Conservation (phyloP, 2,329 filamentous ascomycete species). For the Pyricularia grisea region DNA sequence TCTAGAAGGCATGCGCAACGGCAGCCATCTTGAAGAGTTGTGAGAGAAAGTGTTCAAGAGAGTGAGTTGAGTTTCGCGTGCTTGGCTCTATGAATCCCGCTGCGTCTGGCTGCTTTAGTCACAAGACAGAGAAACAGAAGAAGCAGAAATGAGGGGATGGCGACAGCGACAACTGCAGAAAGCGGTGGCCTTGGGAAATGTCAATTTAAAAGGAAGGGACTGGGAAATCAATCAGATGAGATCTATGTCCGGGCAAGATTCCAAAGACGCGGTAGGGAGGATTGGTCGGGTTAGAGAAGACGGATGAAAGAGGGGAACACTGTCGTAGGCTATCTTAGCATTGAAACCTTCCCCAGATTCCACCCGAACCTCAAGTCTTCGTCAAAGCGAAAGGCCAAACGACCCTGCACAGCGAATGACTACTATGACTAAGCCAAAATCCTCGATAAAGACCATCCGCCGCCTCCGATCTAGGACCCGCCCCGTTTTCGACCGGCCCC, state of each 20-base stretch:
- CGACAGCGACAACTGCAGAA: not conserved
- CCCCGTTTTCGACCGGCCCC: not conserved
- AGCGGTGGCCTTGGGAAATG: not conserved
- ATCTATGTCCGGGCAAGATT: not conserved
- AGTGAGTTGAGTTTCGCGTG: not conserved
- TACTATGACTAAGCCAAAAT: not conserved
- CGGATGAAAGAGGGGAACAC: not conserved
- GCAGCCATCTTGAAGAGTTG: conserved; percentile 31
- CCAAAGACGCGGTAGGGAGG: not conserved
- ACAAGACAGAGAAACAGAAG: not conserved
- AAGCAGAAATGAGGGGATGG: not conserved
- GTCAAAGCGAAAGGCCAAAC: not conserved
- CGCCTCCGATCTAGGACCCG: not conserved
- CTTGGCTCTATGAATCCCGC: not conserved
- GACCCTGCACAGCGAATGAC: not conserved
- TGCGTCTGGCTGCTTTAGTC: not conserved
- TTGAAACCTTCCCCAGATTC: conserved; percentile 5
- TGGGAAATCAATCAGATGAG: not conserved
- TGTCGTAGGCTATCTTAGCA: not conserved
- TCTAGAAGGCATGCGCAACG: conserved; percentile 22
- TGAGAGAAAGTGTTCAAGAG: conserved; percentile 12
- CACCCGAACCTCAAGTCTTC: not conserved
- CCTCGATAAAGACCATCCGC: not conserved
- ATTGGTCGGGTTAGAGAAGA: not conserved
- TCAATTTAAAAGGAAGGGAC: not conserved